Conservation (phyloP, 257 asterid genomes). For the Solanum bulbocastanum region DNA sequence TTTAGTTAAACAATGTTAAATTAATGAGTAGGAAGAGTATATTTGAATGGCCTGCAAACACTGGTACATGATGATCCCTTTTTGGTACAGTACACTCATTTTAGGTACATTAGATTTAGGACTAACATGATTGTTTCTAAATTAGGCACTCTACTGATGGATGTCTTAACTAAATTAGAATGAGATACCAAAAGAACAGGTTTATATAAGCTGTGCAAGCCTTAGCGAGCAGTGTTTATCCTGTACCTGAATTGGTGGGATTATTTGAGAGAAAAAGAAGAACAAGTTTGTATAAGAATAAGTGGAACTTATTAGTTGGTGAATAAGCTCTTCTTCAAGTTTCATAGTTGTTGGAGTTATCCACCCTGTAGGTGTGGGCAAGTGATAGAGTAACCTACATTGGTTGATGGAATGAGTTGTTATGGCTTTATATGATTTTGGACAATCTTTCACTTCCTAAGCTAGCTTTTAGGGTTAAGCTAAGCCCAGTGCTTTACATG, state of each 20-base stretch:
- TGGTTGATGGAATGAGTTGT: not conserved
- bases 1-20: not conserved
- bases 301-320: not conserved
- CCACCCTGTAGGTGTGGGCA: not conserved
- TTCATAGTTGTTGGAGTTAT: not conserved
- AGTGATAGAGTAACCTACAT: not conserved
- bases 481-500: not conserved
- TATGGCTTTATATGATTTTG: not conserved
- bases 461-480: not conserved
- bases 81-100: not conserved
- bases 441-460: not conserved
- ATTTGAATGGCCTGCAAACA: not conserved
- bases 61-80: not conserved
- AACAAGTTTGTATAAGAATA: not conserved
- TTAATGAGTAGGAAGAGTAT: not conserved
- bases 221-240: not conserved
- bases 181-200: not conserved
- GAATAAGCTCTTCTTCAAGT: not conserved
- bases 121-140: not conserved
- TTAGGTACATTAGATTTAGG: not conserved
- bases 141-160: not conserved
- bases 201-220: not conserved
- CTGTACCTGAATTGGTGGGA: not conserved
- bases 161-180: not conserved
- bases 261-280: not conserved